These are phyloP conservation scores for Musa schizocarpa DNA, from an alignment of 176 grass and related monocot species.

Conservation along the genomic window DNA sequence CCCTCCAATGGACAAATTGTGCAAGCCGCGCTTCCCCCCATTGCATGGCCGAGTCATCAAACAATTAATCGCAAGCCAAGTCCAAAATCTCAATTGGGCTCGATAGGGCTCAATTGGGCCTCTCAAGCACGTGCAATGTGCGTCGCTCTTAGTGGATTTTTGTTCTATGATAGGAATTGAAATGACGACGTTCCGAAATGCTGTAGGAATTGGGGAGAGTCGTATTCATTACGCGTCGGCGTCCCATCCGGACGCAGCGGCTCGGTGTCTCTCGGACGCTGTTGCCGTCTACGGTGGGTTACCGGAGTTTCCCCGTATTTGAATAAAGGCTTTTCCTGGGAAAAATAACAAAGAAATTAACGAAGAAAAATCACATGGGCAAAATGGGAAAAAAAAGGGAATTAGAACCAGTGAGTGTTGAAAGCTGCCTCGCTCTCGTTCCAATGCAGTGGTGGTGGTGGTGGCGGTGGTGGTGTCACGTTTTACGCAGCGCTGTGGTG, in stretches of 20 bases:
- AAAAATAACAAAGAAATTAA: background rate
- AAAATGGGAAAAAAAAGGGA: background rate
- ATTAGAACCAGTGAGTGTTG: too few relatives aligned
- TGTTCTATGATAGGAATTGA: too few relatives aligned
- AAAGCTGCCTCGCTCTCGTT: too few relatives aligned
- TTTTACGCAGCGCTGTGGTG: background rate
- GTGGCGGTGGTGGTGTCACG: background rate
- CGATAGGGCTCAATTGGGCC: too few relatives aligned
- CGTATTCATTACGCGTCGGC: too few relatives aligned
- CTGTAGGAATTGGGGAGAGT: too few relatives aligned
- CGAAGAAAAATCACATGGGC: background rate
- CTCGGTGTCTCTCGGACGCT: background rate
- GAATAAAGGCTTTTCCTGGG: background rate
- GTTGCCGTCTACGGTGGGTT: background rate
- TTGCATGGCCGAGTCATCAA: too few relatives aligned
- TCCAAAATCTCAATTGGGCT: too few relatives aligned
- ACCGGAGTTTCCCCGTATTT: background rate
- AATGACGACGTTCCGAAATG: too few relatives aligned
- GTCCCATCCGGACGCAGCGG: background rate
- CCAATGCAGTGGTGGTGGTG: background rate
- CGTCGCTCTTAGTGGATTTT: too few relatives aligned
- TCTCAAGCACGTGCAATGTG: too few relatives aligned
- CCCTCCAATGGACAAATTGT: background rate
- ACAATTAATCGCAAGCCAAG: too few relatives aligned
- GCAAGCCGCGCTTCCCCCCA: background rate